These are phyloP conservation scores for Berberis thunbergii DNA, from an alignment of 164 flowering plant genomes.

Conservation along the genomic window DNA sequence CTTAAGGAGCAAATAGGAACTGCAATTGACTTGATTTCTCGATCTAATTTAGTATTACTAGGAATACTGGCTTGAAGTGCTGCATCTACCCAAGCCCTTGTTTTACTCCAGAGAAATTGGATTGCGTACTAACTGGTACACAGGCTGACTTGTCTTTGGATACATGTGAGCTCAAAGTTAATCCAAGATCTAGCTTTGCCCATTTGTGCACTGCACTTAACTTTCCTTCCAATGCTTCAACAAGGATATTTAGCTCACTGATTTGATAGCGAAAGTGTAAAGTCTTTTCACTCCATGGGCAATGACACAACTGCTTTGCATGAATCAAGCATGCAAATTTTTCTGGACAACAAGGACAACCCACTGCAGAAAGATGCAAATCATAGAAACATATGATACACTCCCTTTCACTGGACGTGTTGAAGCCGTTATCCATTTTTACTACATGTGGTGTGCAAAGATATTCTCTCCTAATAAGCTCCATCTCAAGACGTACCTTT, in stretches of 20 bases:
- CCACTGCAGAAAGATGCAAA: slow-evolving; percentile 63
- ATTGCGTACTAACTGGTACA: slow-evolving; percentile 4
- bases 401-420: slow-evolving; percentile 40
- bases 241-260: slow-evolving; percentile 39
- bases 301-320: slow-evolving; percentile 58
- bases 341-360: slow-evolving; percentile 58
- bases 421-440: slow-evolving; percentile 48
- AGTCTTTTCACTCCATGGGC: slow-evolving; percentile 43
- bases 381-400: slow-evolving; percentile 56
- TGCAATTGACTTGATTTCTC: slow-evolving; percentile 15
- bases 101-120: not conserved
- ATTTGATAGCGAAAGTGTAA: slow-evolving; percentile 50
- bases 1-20: not conserved
- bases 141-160: slow-evolving; percentile 26
- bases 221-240: slow-evolving; percentile 67
- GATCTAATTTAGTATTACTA: slow-evolving; percentile 3
- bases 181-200: slow-evolving; percentile 59
- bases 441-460: slow-evolving; percentile 33
- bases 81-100: not conserved
- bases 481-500: slow-evolving; percentile 46
- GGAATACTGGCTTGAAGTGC: slow-evolving; percentile 1
- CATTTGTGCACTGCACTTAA: slow-evolving; percentile 63
- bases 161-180: slow-evolving; percentile 35
- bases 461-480: slow-evolving; percentile 38
- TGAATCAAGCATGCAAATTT: slow-evolving; percentile 60